Conservation (phyloP, 2,329 filamentous ascomycete genomes). For the Tolypocladium endophyticum region DNA sequence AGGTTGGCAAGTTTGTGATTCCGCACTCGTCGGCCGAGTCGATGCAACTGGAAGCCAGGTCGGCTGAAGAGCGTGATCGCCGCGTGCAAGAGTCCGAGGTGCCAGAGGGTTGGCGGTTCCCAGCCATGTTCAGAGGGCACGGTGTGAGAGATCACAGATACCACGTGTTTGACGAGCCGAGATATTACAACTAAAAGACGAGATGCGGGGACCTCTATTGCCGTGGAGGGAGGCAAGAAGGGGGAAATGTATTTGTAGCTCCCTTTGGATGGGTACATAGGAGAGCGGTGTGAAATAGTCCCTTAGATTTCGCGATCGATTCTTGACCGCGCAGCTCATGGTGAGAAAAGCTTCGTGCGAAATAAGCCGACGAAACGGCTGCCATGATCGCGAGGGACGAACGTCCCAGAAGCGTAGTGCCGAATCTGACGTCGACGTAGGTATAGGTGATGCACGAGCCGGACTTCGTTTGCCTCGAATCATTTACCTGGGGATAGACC, state of each 20-base stretch:
- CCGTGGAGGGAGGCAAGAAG: not conserved
- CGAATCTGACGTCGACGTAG: not conserved
- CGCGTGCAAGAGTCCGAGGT: constrained; percentile 62
- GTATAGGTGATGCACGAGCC: not conserved
- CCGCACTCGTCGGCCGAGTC: constrained; percentile 52
- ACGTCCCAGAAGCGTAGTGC: not conserved
- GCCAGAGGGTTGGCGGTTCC: constrained; percentile 71
- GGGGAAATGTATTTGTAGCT: not conserved
- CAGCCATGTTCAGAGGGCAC: constrained; percentile 69
- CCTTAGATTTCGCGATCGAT: not conserved
- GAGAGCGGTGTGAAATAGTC: not conserved
- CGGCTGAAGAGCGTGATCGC: constrained; percentile 43
- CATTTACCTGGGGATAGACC: too few relatives aligned
- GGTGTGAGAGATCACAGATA: constrained; percentile 85
- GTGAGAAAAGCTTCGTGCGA: not conserved
- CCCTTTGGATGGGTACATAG: not conserved
- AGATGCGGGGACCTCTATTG: not conserved
- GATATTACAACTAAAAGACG: constrained; percentile 47
- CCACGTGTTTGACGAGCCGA: constrained; percentile 89
- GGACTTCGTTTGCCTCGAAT: too few relatives aligned
- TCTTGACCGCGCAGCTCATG: not conserved
- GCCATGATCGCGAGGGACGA: too few relatives aligned
- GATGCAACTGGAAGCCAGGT: constrained; percentile 25
- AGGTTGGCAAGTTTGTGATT: constrained; percentile 90
- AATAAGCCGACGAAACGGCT: too few relatives aligned